A percentile compares a stretch with the other conserved stretches of the same genome.
Evolutionary conservation across 2,329 filamentous ascomycete genomes (phyloP).

Genomic region (Periconia macrospinosa): DNA sequence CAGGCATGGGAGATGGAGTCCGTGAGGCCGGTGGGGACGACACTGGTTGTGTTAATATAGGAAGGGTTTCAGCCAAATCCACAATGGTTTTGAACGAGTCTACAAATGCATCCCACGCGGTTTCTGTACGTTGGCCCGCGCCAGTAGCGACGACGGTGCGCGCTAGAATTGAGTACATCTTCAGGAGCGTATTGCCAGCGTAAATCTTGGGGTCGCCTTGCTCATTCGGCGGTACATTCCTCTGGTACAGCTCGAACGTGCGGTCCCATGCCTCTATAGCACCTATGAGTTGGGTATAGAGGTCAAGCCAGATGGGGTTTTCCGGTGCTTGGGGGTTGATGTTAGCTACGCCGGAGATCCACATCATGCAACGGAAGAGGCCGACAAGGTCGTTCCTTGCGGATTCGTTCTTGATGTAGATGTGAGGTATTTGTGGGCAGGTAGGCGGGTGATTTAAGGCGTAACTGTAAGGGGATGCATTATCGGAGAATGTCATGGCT

Average conservation of each 20-base stretch:
- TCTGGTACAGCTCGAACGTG: constrained; percentile 22
- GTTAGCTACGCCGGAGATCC: constrained; percentile 25
- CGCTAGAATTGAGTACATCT: constrained; percentile 25
- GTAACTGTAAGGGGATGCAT: constrained; percentile 27
- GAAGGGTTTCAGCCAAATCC: constrained; percentile 29
- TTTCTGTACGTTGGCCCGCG: constrained; percentile 17
- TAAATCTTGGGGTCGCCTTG: constrained; percentile 25
- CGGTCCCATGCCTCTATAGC: constrained; percentile 22
- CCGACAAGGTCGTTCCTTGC: constrained; percentile 30
- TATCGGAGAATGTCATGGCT: constrained; percentile 37
- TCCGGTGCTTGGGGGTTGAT: constrained; percentile 19
- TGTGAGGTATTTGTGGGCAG: constrained; percentile 19
- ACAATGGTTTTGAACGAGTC: constrained; percentile 26
- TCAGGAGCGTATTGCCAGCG: constrained; percentile 27
- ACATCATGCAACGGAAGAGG: constrained; percentile 31
- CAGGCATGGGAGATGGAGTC: constrained; percentile 12
- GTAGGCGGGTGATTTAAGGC: constrained; percentile 20
- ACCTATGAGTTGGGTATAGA: constrained; percentile 18
- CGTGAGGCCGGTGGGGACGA: constrained; percentile 9
- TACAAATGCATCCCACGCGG: constrained; percentile 26
- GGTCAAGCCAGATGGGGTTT: constrained; percentile 19
- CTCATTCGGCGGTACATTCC: constrained; percentile 16
- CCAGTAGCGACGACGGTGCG: constrained; percentile 22
- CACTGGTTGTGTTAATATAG: constrained; percentile 13
- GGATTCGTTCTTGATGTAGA: constrained; percentile 18